Evolutionary conservation across 75 land plant genomes (phyloP), one percentile per base, ranked within the genome.

Genomic region (Sequoiadendron giganteum): DNA sequence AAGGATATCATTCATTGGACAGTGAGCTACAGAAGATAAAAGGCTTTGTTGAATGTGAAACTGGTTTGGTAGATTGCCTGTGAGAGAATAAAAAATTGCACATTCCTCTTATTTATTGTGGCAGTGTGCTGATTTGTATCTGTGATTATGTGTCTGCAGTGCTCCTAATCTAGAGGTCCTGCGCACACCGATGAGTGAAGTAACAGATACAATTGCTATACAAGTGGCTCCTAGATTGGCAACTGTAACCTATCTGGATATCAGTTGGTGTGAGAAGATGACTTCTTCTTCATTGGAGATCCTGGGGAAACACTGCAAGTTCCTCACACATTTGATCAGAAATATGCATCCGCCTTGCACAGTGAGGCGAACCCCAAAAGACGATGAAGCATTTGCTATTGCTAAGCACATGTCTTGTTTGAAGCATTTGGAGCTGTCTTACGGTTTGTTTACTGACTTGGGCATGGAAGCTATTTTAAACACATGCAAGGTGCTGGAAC

Each of bases 321-420:
- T 82, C 10, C 90, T 95, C 21, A 86, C 85, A 15, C 83, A 48
- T 3, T 86, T 95, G 32, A 88, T 88, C 72, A 89, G 94, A 1
- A 88, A 77, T 72, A 91, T 95, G 94, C 91, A 94, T 86, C 96
- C 95, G 1, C 32, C 89, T 8, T 91, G 76, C 65, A 86, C 91
- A 0, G 85, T 58, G 1, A 86, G 86, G 58, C 90, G 86, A 83
- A 85, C 82, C 30, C 90, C 87, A 1, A 90, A 91, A 19, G 95
- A 94, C 72, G 94, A 93, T 81, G 95, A 95, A 83, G 97, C 97
- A 28, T 52, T 83, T 42, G 95, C 97, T 36, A 93, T 95, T 77
- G 95, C 96, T 8, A 15, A 86, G 83, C 90, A 93, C 72, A 96
- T 96, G 97, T 96, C 96, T 1, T 90, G 86, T 81, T 93, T 96